These are phyloP conservation scores for Solanum chiquidenum DNA, from an alignment of 257 asterid genomes.

Conservation along the genomic window DNA sequence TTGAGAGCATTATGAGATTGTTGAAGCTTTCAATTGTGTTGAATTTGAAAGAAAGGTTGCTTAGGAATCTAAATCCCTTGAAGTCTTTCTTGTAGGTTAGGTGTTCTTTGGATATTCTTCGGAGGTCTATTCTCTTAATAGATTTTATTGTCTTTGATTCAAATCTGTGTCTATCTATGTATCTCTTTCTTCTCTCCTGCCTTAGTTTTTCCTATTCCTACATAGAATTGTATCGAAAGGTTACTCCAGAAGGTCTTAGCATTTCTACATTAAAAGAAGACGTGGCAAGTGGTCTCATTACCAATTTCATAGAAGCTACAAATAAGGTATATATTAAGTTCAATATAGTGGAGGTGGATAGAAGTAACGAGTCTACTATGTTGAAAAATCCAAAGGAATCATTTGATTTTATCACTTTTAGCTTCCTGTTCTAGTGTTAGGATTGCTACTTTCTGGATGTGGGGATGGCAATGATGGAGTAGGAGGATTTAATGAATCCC, in stretches of 20 bases:
- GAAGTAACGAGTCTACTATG: neutral
- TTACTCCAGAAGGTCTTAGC: neutral
- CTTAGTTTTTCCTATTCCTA: neutral
- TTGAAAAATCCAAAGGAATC: neutral
- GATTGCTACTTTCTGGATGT: neutral
- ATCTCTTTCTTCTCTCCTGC: neutral
- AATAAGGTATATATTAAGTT: no score
- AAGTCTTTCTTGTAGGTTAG: neutral
- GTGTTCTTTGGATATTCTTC: neutral
- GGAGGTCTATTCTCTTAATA: neutral
- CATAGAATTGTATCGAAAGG: neutral
- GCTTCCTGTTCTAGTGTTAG: neutral
- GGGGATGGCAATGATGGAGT: neutral
- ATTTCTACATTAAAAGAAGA: neutral
- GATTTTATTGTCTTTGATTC: neutral
- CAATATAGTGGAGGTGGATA: neutral
- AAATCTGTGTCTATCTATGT: neutral
- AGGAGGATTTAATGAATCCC: neutral
- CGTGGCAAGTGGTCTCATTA: neutral
- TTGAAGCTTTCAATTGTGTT: neutral
- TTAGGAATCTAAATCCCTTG: neutral
- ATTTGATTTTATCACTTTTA: neutral
- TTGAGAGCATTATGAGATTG: neutral
- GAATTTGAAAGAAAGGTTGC: neutral
- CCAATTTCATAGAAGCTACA: neutral